Evolutionary conservation across 371 early-diverging fungal genomes (phyloP).

Genomic region (Nematocida ironsii): DNA sequence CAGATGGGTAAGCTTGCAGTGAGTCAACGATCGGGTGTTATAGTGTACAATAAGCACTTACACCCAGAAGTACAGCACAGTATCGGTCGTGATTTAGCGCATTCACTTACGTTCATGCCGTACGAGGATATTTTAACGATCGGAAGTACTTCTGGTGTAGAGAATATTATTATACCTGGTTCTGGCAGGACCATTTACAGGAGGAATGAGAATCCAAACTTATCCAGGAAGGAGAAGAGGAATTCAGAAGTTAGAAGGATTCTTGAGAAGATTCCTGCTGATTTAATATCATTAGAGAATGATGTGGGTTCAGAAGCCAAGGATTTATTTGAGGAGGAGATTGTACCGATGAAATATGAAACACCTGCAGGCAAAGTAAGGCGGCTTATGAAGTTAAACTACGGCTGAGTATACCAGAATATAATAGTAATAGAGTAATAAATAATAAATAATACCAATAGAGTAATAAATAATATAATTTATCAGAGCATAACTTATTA

Average conservation of each 20-base stretch:
- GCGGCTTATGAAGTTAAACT: slow-evolving; percentile 41
- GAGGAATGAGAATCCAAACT: slow-evolving; percentile 31
- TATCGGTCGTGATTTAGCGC: slow-evolving; percentile 72
- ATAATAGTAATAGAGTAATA: no score
- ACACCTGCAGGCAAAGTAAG: slow-evolving; percentile 57
- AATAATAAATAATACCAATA: no score
- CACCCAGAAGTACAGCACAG: slow-evolving; percentile 84
- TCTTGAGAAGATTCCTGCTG: slow-evolving; percentile 55
- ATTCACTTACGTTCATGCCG: slow-evolving; percentile 78
- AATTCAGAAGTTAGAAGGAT: slow-evolving; percentile 42
- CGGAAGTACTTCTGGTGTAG: slow-evolving; percentile 79
- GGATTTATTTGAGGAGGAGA: slow-evolving; percentile 40
- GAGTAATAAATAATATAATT: no score
- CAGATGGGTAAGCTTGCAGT: slow-evolving; percentile 82
- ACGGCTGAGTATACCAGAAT: slow-evolving; percentile 13
- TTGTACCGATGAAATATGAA: slow-evolving; percentile 44
- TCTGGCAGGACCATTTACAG: slow-evolving; percentile 24
- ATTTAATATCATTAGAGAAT: slow-evolving; percentile 50
- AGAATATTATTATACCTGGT: slow-evolving; percentile 83
- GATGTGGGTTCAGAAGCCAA: slow-evolving; percentile 41
- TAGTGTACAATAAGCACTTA: slow-evolving; percentile 71
- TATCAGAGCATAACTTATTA: no score
- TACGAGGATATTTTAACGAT: slow-evolving; percentile 91
- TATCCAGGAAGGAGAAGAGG: slow-evolving; percentile 19
- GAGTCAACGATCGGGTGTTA: slow-evolving; percentile 75